Evolutionary conservation across 192 early-diverging fungal genomes (phyloP).

Genomic region (Coemansia pectinata): DNA sequence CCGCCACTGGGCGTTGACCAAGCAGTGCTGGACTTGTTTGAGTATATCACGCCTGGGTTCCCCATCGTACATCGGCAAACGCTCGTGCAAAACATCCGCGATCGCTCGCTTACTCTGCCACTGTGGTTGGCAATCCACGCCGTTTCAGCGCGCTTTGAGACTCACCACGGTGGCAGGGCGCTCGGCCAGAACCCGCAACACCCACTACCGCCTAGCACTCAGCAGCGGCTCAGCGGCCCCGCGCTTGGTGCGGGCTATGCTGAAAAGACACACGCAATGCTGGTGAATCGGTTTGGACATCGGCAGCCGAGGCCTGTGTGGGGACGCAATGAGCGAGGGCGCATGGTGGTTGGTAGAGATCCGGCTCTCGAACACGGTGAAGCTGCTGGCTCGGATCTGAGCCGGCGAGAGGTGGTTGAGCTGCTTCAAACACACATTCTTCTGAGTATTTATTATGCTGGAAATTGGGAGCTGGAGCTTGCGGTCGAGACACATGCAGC

Average conservation of each 20-base stretch:
- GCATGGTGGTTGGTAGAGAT: slow-evolving; percentile 15
- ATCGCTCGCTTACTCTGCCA: slow-evolving; percentile 38
- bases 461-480: slow-evolving; percentile 38
- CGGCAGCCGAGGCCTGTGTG: slow-evolving; percentile 17
- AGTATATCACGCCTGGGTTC: slow-evolving; percentile 35
- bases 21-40: slow-evolving; percentile 50
- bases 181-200: slow-evolving; percentile 1
- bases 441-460: slow-evolving; percentile 44
- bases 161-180: slow-evolving; percentile 11
- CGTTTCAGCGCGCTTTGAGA: slow-evolving; percentile 39
- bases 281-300: slow-evolving; percentile 36
- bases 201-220: background rate
- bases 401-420: slow-evolving; percentile 39
- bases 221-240: slow-evolving; percentile 1
- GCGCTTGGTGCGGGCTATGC: slow-evolving; percentile 35
- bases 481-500: slow-evolving; percentile 42
- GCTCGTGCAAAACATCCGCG: slow-evolving; percentile 39
- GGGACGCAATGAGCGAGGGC: slow-evolving; percentile 27
- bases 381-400: slow-evolving; percentile 5
- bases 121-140: slow-evolving; percentile 55
- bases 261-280: slow-evolving; percentile 45
- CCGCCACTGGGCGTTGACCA: slow-evolving; percentile 49
- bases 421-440: slow-evolving; percentile 43
- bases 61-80: slow-evolving; percentile 52
- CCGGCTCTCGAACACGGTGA: slow-evolving; percentile 11